phyloP scores from a whole-genome alignment of 139 green algal genomes.

The Zygnema cylindricum region DNA sequence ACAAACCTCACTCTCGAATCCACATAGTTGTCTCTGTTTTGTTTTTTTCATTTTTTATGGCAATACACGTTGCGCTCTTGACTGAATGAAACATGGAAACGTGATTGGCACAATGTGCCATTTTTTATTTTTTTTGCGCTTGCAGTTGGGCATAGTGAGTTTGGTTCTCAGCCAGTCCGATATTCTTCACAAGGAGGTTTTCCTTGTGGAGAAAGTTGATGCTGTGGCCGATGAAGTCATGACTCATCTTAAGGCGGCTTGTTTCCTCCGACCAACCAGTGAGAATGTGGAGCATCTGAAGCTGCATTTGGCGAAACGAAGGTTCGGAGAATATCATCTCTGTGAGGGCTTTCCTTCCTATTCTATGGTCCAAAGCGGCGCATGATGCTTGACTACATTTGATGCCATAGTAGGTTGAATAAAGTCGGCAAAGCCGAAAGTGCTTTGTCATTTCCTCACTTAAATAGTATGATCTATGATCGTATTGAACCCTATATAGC shows the following conservation, averaged over 20 bases:
- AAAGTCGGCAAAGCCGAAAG: too few relatives aligned
- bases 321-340: conserved; percentile 86
- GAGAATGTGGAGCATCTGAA: conserved; percentile 87
- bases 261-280: conserved; percentile 85
- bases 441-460: too few relatives aligned
- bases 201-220: conserved; percentile 89
- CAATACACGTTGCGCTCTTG: too few relatives aligned
- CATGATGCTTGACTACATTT: neutral
- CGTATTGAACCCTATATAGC: neutral
- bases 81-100: too few relatives aligned
- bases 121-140: neutral
- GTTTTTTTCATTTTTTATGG: too few relatives aligned
- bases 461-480: too few relatives aligned
- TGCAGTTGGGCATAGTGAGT: conserved; percentile 67
- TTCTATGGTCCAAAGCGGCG: neutral
- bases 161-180: conserved; percentile 88
- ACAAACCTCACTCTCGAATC: too few relatives aligned
- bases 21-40: too few relatives aligned
- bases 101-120: too few relatives aligned
- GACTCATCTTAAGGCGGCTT: conserved; percentile 89
- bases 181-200: conserved; percentile 88
- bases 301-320: conserved; percentile 81
- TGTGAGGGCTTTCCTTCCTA: conserved; percentile 73
- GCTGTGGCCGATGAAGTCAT: conserved; percentile 67
- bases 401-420: too few relatives aligned